These are phyloP conservation scores for Nitzschia inconspicua DNA, from an alignment of 108 stramenopile genomes.

Conservation along the genomic window DNA sequence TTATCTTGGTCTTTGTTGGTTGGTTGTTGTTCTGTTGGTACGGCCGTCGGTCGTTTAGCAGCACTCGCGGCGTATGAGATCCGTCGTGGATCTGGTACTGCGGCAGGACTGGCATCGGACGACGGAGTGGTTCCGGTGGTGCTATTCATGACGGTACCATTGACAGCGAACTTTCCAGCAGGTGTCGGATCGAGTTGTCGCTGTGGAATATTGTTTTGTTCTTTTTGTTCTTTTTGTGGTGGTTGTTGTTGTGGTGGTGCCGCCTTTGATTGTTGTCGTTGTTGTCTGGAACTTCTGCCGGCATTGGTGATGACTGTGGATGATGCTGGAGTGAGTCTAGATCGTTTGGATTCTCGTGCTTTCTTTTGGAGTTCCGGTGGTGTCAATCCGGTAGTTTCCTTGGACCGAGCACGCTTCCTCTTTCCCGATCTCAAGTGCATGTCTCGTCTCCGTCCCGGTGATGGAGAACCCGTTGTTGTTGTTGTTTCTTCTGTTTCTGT, in stretches of 20 bases:
- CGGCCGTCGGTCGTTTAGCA: slow-evolving; percentile 7
- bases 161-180: not conserved
- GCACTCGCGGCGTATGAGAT: not conserved
- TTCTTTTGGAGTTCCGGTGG: slow-evolving; percentile 11
- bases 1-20: too few species aligned
- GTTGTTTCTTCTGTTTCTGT: slow-evolving; percentile 1
- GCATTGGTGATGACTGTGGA: not conserved
- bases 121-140: not conserved
- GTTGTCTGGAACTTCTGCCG: not conserved
- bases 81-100: not conserved
- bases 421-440: slow-evolving; percentile 47
- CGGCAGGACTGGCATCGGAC: not conserved
- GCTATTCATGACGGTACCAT: not conserved
- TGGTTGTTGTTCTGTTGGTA: not conserved
- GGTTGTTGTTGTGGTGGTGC: not conserved
- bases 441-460: slow-evolving; percentile 4
- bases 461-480: not conserved
- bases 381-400: slow-evolving; percentile 29
- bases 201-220: not conserved
- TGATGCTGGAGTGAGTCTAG: not conserved
- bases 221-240: not conserved
- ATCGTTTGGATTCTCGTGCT: not conserved
- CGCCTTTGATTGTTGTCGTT: not conserved
- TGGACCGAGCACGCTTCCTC: slow-evolving; percentile 41
- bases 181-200: not conserved